Percentiles rank a stretch among this genome's conserved stretches.
These are phyloP conservation scores for Solanum stenotomum DNA, from an alignment of 257 asterid genomes.

Conservation along the genomic window DNA sequence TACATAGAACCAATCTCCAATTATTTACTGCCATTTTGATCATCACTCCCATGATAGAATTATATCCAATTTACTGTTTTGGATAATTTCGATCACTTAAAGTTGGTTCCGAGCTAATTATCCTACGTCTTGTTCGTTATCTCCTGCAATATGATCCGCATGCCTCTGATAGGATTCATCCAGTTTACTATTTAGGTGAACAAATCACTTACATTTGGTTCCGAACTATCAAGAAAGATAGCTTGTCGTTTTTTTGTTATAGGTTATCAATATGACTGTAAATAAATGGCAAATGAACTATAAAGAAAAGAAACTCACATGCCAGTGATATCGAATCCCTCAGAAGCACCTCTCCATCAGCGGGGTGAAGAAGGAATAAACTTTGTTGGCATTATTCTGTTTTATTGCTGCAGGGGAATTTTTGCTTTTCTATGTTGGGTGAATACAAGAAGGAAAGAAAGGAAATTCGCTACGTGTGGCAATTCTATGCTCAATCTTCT, in stretches of 20 bases:
- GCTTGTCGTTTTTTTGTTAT: background rate
- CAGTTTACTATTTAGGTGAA: background rate
- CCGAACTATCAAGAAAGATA: background rate
- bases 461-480: background rate
- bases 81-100: background rate
- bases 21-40: background rate
- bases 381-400: background rate
- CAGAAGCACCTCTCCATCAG: background rate
- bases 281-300: background rate
- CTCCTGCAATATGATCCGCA: background rate
- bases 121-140: background rate
- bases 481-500: background rate
- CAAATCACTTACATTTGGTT: background rate
- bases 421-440: background rate
- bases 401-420: background rate
- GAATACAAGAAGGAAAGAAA: background rate
- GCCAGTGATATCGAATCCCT: background rate
- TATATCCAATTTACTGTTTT: background rate
- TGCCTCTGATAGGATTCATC: background rate
- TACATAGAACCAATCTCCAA: conserved; percentile 8
- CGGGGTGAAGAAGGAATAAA: background rate
- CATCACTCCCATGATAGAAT: background rate
- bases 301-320: background rate
- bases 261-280: background rate
- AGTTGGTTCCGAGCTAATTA: background rate